Conservation (phyloP, 1,284 basidiomycete species). For the Fistulinella cinereoalba region DNA sequence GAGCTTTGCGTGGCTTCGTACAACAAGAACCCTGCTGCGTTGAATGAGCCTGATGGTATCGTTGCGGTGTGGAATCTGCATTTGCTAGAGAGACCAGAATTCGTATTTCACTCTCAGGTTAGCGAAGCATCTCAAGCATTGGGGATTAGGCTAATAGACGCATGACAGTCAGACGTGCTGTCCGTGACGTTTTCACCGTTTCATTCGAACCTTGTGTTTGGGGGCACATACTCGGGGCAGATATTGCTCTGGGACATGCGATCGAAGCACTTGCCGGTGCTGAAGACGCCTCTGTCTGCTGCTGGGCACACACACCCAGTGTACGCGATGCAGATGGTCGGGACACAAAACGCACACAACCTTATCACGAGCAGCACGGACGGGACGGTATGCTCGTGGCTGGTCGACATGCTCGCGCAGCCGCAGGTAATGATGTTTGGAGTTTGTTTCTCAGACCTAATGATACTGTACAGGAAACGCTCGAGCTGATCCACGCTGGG, state of each 20-base stretch:
- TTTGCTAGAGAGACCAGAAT: slow-evolving; percentile 92
- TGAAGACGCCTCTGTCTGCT: slow-evolving; percentile 94
- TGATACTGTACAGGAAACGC: slow-evolving; percentile 68
- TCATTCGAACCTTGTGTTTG: slow-evolving; percentile 95
- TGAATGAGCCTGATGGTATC: slow-evolving; percentile 94
- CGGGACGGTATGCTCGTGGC: slow-evolving; percentile 95
- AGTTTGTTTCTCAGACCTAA: slow-evolving; percentile 1
- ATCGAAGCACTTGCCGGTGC: slow-evolving; percentile 89
- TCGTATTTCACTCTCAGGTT: slow-evolving; percentile 96
- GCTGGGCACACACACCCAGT: slow-evolving; percentile 98
- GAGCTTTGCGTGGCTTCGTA: slow-evolving; percentile 95
- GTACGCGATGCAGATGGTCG: slow-evolving; percentile 96
- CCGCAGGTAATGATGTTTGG: slow-evolving; percentile 65
- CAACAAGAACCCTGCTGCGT: slow-evolving; percentile 89
- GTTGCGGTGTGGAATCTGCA: slow-evolving; percentile 98
- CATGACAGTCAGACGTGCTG: slow-evolving; percentile 85
- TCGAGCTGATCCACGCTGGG: slow-evolving; percentile 80
- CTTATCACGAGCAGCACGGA: slow-evolving; percentile 95
- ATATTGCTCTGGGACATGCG: slow-evolving; percentile 99
- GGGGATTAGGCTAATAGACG: slow-evolving; percentile 13
- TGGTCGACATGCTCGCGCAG: slow-evolving; percentile 96
- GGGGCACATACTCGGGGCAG: slow-evolving; percentile 97
- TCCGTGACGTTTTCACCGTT: slow-evolving; percentile 97
- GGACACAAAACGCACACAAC: slow-evolving; percentile 97
- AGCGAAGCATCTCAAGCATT: slow-evolving; percentile 18